Conservation (phyloP, 2,329 filamentous ascomycete genomes). For the Drechslerella coelobrocha region DNA sequence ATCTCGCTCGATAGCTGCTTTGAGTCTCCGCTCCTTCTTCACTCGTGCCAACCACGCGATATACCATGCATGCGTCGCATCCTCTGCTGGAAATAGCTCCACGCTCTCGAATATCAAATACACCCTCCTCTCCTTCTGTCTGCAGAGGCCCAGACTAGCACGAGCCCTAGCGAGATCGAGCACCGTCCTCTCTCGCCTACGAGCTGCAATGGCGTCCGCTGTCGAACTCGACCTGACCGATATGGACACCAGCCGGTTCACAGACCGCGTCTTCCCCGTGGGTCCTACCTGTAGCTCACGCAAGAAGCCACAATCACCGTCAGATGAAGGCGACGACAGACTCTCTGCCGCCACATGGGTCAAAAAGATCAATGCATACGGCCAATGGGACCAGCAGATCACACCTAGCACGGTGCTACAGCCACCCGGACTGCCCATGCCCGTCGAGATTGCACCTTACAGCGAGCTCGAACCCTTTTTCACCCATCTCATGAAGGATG, state of each 20-base stretch:
- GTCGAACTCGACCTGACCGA: constrained; percentile 35
- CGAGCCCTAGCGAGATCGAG: too few species aligned
- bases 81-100: too few species aligned
- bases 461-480: constrained; percentile 58
- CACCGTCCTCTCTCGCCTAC: constrained; percentile 13
- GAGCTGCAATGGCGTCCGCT: constrained; percentile 36
- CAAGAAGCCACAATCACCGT: constrained; percentile 6
- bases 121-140: too few species aligned
- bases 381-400: constrained; percentile 56
- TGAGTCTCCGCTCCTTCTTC: too few species aligned
- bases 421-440: constrained; percentile 58
- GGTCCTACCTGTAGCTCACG: constrained; percentile 25
- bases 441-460: constrained; percentile 56
- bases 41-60: too few species aligned
- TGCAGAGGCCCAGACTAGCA: too few species aligned
- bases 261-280: constrained; percentile 9
- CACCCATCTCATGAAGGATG: constrained; percentile 55
- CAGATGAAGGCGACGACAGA: constrained; percentile 6
- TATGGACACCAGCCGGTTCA: constrained; percentile 38
- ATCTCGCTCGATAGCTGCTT: too few species aligned
- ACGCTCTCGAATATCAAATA: too few species aligned
- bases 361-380: constrained; percentile 54
- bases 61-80: too few species aligned
- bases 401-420: constrained; percentile 56
- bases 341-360: constrained; percentile 21